Conservation (phyloP, 805 yeast species). For the Metschnikowia dekortorum region DNA sequence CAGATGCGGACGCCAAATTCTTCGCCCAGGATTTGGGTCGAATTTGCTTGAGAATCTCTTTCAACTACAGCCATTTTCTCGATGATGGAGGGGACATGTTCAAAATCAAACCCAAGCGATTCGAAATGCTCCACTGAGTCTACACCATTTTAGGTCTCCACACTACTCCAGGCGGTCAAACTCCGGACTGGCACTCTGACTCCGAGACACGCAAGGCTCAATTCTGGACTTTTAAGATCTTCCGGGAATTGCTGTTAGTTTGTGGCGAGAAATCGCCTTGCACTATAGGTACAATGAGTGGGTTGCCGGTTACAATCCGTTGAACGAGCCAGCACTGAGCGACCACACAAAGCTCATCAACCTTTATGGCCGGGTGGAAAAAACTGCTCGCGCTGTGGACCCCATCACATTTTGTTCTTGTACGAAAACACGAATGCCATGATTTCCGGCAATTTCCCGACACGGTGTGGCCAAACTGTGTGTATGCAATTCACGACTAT, state of each 20-base stretch:
- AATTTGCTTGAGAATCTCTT: slow-evolving; percentile 48
- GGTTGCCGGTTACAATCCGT: slow-evolving; percentile 53
- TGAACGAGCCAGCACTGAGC: slow-evolving; percentile 49
- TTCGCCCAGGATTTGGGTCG: slow-evolving; percentile 36
- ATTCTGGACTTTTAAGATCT: slow-evolving; percentile 47
- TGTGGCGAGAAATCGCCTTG: slow-evolving; percentile 44
- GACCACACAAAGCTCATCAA: slow-evolving; percentile 38
- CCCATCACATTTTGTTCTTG: slow-evolving; percentile 44
- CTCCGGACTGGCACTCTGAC: slow-evolving; percentile 53
- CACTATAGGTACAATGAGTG: slow-evolving; percentile 44
- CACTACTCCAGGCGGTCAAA: slow-evolving; percentile 51
- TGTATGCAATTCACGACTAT: slow-evolving; percentile 51
- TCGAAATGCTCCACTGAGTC: slow-evolving; percentile 43
- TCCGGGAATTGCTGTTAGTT: slow-evolving; percentile 44
- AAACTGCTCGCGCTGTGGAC: slow-evolving; percentile 40
- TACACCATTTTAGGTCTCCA: slow-evolving; percentile 48
- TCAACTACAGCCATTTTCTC: slow-evolving; percentile 48
- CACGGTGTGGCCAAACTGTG: slow-evolving; percentile 37
- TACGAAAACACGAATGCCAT: slow-evolving; percentile 50
- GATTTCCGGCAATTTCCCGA: slow-evolving; percentile 45
- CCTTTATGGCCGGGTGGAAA: slow-evolving; percentile 37
- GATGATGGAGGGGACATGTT: slow-evolving; percentile 44
- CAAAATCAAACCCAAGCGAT: slow-evolving; percentile 41
- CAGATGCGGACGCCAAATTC: slow-evolving; percentile 46
- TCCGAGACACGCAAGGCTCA: slow-evolving; percentile 43